A percentile compares a stretch with the other conserved stretches of the same genome.
phyloP scores from a whole-genome alignment of 2,329 filamentous ascomycete species.

The Hymenoscyphus scutula region DNA sequence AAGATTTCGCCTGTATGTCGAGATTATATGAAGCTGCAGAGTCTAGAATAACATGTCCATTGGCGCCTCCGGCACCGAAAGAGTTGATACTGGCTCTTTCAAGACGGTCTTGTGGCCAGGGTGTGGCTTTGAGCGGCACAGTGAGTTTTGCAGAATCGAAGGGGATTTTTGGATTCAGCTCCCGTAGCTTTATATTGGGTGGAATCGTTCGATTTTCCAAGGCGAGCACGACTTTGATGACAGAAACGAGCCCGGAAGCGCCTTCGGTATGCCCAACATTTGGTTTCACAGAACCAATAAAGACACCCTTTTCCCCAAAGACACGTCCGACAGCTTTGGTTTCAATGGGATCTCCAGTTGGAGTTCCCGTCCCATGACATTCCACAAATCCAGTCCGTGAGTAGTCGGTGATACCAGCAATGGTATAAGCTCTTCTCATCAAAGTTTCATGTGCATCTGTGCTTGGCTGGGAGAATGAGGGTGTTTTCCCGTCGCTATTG shows the following conservation, averaged over 20 bases:
- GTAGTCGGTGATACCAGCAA: slow-evolving; percentile 21
- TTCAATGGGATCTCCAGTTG: slow-evolving; percentile 19
- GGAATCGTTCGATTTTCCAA: slow-evolving; percentile 38
- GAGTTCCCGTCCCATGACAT: slow-evolving; percentile 24
- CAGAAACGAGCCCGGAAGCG: slow-evolving; percentile 18
- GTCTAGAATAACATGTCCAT: slow-evolving; percentile 22
- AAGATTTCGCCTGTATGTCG: background rate
- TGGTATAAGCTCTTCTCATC: slow-evolving; percentile 33
- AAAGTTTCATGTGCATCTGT: slow-evolving; percentile 33
- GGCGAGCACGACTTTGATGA: slow-evolving; percentile 23
- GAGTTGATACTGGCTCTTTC: slow-evolving; percentile 25
- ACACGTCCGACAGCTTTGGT: slow-evolving; percentile 12
- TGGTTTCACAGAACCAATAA: slow-evolving; percentile 31
- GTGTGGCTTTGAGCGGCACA: slow-evolving; percentile 12
- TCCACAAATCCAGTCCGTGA: slow-evolving; percentile 21
- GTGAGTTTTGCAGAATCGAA: slow-evolving; percentile 11
- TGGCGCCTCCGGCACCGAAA: slow-evolving; percentile 28
- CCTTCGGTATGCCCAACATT: slow-evolving; percentile 33
- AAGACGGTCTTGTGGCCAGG: slow-evolving; percentile 12
- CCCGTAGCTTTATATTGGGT: slow-evolving; percentile 16
- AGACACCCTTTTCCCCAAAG: background rate
- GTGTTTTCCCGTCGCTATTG: slow-evolving; percentile 49
- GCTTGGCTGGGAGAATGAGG: slow-evolving; percentile 44
- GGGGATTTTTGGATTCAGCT: slow-evolving; percentile 27
- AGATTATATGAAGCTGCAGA: background rate